A percentile compares a stretch with the other conserved stretches of the same genome.
Conservation (phyloP, 129 eudicot genomes). For the Dittrichia graveolens region DNA sequence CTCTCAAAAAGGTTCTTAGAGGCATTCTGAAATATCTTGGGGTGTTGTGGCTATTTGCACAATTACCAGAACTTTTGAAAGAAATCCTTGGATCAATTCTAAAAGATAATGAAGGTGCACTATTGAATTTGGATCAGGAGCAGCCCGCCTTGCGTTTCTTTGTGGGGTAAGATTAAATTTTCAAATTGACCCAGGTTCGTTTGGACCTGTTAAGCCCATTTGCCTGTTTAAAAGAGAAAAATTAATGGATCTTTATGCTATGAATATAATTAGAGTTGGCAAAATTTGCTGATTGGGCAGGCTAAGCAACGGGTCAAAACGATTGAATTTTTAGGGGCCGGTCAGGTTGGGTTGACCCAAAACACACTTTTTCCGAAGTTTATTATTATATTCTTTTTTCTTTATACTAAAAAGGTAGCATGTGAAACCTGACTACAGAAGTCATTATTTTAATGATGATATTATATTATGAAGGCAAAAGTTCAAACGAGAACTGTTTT, state of each 20-base stretch:
- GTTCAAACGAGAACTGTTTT: too few relatives aligned
- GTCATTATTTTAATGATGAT: too few relatives aligned
- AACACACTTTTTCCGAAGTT: background rate
- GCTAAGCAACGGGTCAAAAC: background rate
- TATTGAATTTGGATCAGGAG: slow-evolving; percentile 95
- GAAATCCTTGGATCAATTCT: slow-evolving; percentile 92
- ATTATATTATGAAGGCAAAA: too few relatives aligned
- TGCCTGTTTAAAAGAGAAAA: background rate
- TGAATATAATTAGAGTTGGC: too few relatives aligned
- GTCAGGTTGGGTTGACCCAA: background rate
- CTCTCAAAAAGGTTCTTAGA: slow-evolving; percentile 95
- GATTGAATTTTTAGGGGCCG: too few relatives aligned
- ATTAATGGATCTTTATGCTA: background rate
- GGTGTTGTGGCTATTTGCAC: slow-evolving; percentile 98
- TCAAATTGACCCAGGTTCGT: background rate
- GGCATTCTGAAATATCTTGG: slow-evolving; percentile 96
- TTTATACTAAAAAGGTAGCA: too few relatives aligned
- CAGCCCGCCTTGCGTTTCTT: slow-evolving; percentile 99
- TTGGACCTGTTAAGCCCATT: background rate
- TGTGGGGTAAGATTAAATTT: slow-evolving; percentile 68
- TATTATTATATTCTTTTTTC: too few relatives aligned
- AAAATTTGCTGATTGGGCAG: too few relatives aligned
- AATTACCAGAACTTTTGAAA: slow-evolving; percentile 93
- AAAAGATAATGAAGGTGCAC: slow-evolving; percentile 92
- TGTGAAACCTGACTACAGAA: too few relatives aligned